Percentiles rank a stretch among this genome's conserved stretches.
These are phyloP conservation scores for Aleurites moluccanus DNA, from an alignment of 441 rosid species.

Conservation along the genomic window DNA sequence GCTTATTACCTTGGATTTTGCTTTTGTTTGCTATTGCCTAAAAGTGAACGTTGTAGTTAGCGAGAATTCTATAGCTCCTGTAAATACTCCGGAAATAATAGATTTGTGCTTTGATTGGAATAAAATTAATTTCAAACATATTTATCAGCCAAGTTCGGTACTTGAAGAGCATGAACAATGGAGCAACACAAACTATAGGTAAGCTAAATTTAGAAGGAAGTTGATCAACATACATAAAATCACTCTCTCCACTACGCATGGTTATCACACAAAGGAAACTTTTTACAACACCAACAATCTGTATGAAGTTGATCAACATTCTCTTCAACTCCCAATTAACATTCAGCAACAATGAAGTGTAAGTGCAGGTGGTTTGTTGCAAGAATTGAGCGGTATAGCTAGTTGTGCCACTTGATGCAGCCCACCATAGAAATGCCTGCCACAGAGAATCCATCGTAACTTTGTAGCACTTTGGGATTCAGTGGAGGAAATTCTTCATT, in stretches of 20 bases:
- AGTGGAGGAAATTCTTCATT: conserved; percentile 64
- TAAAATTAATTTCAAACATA: too few species aligned
- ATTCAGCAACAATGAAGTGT: neutral
- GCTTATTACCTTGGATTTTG: neutral
- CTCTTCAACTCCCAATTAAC: neutral
- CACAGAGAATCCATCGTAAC: neutral
- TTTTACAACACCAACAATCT: too few species aligned
- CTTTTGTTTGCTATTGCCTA: neutral
- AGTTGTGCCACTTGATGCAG: neutral
- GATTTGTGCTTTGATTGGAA: neutral
- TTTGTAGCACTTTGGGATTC: neutral
- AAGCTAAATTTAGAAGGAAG: too few species aligned
- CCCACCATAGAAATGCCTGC: neutral
- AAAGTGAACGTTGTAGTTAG: too few species aligned
- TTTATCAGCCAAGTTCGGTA: too few species aligned
- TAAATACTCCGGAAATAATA: neutral
- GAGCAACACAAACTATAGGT: too few species aligned
- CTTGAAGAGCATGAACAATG: too few species aligned
- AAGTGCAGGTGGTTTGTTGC: neutral
- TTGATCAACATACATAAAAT: too few species aligned
- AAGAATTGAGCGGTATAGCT: too few species aligned
- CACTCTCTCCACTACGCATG: too few species aligned
- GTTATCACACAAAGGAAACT: too few species aligned
- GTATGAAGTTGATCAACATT: too few species aligned
- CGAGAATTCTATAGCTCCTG: neutral